Evolutionary conservation across 1,284 basidiomycete genomes (phyloP).

Genomic region (Leccinum angustisporum): DNA sequence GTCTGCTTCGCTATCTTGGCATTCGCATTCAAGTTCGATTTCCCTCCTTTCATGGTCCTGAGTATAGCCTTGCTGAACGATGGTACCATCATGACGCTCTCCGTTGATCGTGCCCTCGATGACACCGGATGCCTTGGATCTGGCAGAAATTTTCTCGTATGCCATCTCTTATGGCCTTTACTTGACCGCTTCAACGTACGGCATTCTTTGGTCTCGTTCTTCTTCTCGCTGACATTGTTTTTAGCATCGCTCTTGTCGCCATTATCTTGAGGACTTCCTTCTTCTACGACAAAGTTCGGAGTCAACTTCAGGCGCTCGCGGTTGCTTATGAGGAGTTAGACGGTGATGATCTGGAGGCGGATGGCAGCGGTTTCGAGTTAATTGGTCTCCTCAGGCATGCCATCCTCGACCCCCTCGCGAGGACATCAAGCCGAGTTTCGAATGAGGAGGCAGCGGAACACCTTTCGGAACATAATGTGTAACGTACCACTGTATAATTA

Average conservation of each 20-base stretch:
- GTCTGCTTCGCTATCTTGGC: constrained; percentile 95
- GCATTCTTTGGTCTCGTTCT: constrained; percentile 13
- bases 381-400: too few species aligned
- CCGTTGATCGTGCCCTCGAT: constrained; percentile 94
- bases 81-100: constrained; percentile 98
- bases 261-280: too few species aligned
- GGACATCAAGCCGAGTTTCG: too few species aligned
- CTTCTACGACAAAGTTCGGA: too few species aligned
- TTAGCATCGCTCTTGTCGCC: neutral
- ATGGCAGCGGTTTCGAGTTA: too few species aligned
- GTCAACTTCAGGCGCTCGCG: too few species aligned
- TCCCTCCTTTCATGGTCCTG: constrained; percentile 99
- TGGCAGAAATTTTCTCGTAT: constrained; percentile 94
- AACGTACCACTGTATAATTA: too few species aligned
- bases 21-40: constrained; percentile 95
- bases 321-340: too few species aligned
- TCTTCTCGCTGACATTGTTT: constrained; percentile 20
- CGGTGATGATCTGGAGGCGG: too few species aligned
- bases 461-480: too few species aligned
- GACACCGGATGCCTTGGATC: constrained; percentile 93
- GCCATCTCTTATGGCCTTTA: constrained; percentile 95
- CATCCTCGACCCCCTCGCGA: too few species aligned
- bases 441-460: too few species aligned
- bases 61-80: constrained; percentile 67
- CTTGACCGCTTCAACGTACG: constrained; percentile 86